phyloP scores from a whole-genome alignment of 1,139 yeast genomes.

The Diutina neorugosa region DNA sequence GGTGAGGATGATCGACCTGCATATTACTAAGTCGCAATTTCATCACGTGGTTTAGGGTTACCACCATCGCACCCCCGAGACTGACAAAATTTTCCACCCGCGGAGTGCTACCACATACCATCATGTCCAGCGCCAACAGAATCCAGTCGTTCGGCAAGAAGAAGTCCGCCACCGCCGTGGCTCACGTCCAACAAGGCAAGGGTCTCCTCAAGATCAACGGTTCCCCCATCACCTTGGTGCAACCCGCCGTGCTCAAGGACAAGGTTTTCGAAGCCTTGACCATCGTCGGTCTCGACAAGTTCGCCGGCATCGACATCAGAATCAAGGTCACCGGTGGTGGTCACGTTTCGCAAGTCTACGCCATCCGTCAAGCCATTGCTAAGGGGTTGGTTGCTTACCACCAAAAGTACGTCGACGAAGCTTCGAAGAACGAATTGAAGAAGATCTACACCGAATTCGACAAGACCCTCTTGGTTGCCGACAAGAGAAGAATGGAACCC shows the following conservation, averaged over 20 bases:
- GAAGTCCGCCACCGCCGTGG: constrained; percentile 99
- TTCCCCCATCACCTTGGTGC: constrained; percentile 96
- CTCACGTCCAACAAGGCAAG: constrained; percentile 98
- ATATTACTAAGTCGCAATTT: not conserved
- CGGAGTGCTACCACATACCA: not conserved
- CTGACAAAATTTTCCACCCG: not conserved
- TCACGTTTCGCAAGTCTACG: constrained; percentile 99
- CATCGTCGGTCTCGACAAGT: constrained; percentile 97
- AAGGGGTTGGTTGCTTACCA: constrained; percentile 99
- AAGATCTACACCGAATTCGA: constrained; percentile 95
- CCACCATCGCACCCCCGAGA: not conserved
- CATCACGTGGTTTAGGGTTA: constrained; percentile 1
- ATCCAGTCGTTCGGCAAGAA: constrained; percentile 96
- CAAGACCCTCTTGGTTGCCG: constrained; percentile 99
- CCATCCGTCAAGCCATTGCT: constrained; percentile 99
- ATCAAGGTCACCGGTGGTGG: constrained; percentile 99
- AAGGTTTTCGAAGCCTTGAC: constrained; percentile 99
- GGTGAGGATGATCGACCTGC: not conserved
- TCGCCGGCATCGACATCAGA: constrained; percentile 97
- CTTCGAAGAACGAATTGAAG: constrained; percentile 98
- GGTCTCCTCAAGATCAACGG: constrained; percentile 99
- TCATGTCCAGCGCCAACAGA: constrained; percentile 5
- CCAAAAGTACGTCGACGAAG: constrained; percentile 98
- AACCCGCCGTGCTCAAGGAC: constrained; percentile 98
- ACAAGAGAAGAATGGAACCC: constrained; percentile 99